Evolutionary conservation across 129 eudicot genomes (phyloP), one percentile per base, ranked within the genome.

Genomic region (Artemisia annua): DNA sequence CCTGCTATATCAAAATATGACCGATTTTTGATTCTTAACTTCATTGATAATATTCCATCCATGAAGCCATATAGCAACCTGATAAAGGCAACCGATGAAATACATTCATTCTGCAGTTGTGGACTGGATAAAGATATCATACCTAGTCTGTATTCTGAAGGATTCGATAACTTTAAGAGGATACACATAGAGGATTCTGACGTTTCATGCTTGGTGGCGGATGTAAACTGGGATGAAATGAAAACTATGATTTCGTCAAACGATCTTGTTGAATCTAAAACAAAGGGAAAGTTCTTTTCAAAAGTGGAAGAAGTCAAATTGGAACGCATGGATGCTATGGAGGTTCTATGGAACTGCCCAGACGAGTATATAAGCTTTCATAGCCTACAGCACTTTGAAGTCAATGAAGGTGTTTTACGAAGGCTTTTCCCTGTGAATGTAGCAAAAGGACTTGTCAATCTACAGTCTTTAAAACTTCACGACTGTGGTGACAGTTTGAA

Each of bases 391-490:
- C 15, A 44, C 32, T 19, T 17, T 16, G 7, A 16, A 4, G 10
- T 7, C 5, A 5, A 16, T 52, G 15, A 5, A 14, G 15, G 62
- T 56, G 20, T 0, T 5, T 16, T 56, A 56, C 24, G 11, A 16
- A 56, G 11, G 20, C 4, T 56, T 14, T 19, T 56, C 22, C 11
- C 62, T 9, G 43, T 11, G 43, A 22, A 44, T 24, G 39, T 59
- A 20, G 65, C 65, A 59, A 12, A 59, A 59, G 65, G 65, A 10
- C 65, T 59, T 59, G 65, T 59, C 39, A 20, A 22, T 20, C 65
- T 59, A 12, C 16, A 59, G 39, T 4, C 24, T 3, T 10, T 59
- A 24, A 9, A 10, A 6, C 24, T 59, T 5, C 5, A 2, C 15
- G 9, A 10, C 12, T 59, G 65, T 22, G 15, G 65, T 22, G 15